Base-by-base conservation (phyloP, 2,329 filamentous ascomycete genomes). In the Trichoderma arundinaceum region DNA sequence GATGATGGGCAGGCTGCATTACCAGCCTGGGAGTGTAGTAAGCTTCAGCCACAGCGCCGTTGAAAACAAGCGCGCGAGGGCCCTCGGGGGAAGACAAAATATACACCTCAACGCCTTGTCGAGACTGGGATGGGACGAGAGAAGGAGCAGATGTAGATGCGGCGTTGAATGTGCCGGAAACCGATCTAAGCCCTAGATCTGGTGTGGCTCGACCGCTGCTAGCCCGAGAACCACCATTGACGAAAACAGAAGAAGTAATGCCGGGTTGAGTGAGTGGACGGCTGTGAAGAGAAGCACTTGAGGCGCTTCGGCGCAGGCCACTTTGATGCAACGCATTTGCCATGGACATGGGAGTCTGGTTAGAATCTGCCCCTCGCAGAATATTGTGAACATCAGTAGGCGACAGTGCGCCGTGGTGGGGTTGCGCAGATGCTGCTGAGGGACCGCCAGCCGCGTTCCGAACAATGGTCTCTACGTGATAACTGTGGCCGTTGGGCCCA, bases 61-160 rank as follows among this genome's bases (percentile, higher is more conserved):
- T 86, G 46, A 89, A 76, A 7, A 90, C 73, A 1, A 90, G 74
- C 6, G 82, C 87, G 19, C 83, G 82, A 1, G 87, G 87, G 0
- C 87, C 87, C 48, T 80, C 79, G 0, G 87, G 86, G 0, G 87
- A 89, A 15, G 82, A 85, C 7, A 90, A 73, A 28, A 90, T 83
- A 69, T 88, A 89, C 1, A 88, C 84, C 66, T 86, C 83, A 0
- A 82, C 78, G 1, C 73, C 74, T 28, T 77, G 76, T 38, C 73
- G 72, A 17, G 74, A 54, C 68, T 68, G 68, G 59, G 66, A 66
- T 61, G 59, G 68, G 9, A 22, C 9, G 13, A 63, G 60, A 13
- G 60, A 63, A n/a, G 60, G 60, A n/a, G 60, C 60, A 22, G 60
- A 63, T 9, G 38, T 32, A 28, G 49, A 43, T 3, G 49, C 49